These are phyloP conservation scores for Thielaviopsis populi DNA, from an alignment of 2,329 filamentous ascomycete genomes.

Conservation along the genomic window DNA sequence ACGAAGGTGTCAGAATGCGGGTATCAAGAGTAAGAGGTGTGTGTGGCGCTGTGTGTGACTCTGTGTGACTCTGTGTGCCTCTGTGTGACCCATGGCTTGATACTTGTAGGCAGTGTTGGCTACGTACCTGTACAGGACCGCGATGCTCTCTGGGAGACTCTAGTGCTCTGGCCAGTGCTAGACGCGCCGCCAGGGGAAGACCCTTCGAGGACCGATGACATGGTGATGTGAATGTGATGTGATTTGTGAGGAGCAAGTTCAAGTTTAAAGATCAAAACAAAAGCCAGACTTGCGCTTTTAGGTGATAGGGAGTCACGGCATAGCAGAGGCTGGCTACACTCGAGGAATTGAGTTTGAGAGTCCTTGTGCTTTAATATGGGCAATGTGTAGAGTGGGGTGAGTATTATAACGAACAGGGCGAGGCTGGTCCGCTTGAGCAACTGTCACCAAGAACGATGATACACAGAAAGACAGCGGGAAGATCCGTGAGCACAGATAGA, in stretches of 20 bases:
- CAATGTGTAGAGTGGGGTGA: background rate
- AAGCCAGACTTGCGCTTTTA: background rate
- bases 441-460: background rate
- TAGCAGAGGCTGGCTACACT: background rate
- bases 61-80: too few relatives aligned
- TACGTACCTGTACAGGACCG: conserved; percentile 14
- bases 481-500: background rate
- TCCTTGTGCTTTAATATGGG: background rate
- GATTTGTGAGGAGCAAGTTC: background rate
- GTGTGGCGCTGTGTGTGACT: too few relatives aligned
- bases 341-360: background rate
- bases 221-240: background rate
- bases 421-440: background rate
- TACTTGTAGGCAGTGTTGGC: background rate
- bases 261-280: background rate
- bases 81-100: too few relatives aligned
- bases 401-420: background rate
- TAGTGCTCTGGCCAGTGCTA: background rate
- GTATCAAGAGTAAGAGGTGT: background rate
- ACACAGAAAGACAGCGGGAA: background rate
- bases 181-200: background rate
- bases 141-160: conserved; percentile 15
- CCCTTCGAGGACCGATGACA: background rate
- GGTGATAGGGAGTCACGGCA: background rate
- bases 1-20: background rate